These are phyloP conservation scores for Marasmius tenuissimus DNA, from an alignment of 1,284 basidiomycete genomes.

Conservation along the genomic window DNA sequence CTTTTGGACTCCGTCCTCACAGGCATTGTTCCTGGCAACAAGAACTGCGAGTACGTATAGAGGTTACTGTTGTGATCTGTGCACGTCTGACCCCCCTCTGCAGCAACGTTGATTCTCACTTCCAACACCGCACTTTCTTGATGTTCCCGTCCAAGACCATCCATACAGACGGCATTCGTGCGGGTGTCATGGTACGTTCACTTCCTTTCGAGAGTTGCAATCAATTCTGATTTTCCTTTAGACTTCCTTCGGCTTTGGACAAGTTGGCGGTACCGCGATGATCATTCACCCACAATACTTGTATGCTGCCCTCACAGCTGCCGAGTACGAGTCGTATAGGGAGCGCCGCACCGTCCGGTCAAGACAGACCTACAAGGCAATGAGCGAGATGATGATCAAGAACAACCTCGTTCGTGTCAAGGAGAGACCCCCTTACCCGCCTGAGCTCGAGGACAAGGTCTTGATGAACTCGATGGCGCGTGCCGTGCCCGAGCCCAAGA, in stretches of 20 bases:
- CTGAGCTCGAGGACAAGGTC: conserved; percentile 86
- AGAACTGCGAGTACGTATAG: conserved; percentile 84
- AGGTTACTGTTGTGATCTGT: neutral
- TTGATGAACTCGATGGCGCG: conserved; percentile 94
- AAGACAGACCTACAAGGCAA: conserved; percentile 84
- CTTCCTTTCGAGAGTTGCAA: conserved; percentile 2
- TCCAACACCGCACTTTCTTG: conserved; percentile 87
- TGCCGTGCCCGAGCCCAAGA: conserved; percentile 80
- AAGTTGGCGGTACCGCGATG: conserved; percentile 93
- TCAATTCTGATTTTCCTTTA: conserved; percentile 26
- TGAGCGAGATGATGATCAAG: conserved; percentile 93
- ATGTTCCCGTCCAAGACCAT: conserved; percentile 98
- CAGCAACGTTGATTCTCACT: conserved; percentile 91
- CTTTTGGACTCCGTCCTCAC: conserved; percentile 85
- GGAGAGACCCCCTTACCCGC: conserved; percentile 88
- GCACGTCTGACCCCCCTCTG: conserved; percentile 22
- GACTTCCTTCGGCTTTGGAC: conserved; percentile 99
- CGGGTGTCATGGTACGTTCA: conserved; percentile 76
- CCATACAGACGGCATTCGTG: conserved; percentile 89
- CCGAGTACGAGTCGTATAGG: conserved; percentile 77
- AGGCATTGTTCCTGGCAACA: conserved; percentile 95
- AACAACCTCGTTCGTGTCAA: conserved; percentile 96
- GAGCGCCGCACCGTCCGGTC: conserved; percentile 69
- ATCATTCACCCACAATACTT: conserved; percentile 92
- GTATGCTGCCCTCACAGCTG: conserved; percentile 78